phyloP scores from a whole-genome alignment of 495 filamentous ascomycete species.

The Neurospora sp. region DNA sequence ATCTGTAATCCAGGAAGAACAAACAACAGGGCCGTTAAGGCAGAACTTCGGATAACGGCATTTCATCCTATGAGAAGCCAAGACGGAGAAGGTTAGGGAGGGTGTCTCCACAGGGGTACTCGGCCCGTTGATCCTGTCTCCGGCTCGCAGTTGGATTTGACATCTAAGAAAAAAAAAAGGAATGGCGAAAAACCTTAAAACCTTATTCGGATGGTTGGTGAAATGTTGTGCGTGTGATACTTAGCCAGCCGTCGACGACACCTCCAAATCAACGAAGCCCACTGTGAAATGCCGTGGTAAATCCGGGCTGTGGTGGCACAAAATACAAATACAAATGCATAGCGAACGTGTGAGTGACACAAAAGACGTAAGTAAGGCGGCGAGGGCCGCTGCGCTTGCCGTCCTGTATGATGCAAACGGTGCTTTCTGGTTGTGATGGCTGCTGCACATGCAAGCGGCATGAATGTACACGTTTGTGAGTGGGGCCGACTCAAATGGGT shows the following conservation, averaged over 20 bases:
- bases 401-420: neutral
- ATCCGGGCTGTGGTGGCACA: neutral
- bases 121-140: neutral
- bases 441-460: too few species aligned
- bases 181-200: neutral
- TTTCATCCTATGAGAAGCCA: neutral
- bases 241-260: too few species aligned
- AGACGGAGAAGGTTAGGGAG: neutral
- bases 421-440: too few species aligned
- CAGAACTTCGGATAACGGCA: neutral
- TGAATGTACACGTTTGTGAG: neutral
- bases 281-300: neutral
- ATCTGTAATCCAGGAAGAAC: neutral
- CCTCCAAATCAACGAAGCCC: neutral
- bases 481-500: too few species aligned
- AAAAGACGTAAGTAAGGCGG: neutral
- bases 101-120: neutral
- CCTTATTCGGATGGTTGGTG: neutral
- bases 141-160: neutral
- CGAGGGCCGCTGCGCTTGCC: neutral
- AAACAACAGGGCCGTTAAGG: neutral
- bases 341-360: neutral
- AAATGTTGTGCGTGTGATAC: neutral
- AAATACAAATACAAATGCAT: neutral
- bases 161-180: neutral